Evolutionary conservation across 164 flowering plant species (phyloP).

Genomic region (Annona cherimola): DNA sequence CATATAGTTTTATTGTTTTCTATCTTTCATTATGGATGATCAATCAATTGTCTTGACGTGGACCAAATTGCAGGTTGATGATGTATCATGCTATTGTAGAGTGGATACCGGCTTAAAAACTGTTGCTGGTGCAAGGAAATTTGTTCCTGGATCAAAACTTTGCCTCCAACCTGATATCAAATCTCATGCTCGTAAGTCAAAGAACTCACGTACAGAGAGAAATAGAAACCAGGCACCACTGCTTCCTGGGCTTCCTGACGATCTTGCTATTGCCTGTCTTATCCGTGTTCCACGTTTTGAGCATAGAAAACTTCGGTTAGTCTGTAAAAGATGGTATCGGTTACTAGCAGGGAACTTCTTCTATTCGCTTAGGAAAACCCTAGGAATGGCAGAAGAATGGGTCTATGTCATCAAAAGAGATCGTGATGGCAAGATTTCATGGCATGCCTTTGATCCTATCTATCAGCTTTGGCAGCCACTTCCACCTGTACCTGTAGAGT

Average conservation of each 20-base stretch:
- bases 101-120: slow-evolving; percentile 83
- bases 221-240: slow-evolving; percentile 72
- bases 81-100: slow-evolving; percentile 84
- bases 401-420: slow-evolving; percentile 92
- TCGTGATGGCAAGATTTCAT: slow-evolving; percentile 83
- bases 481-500: slow-evolving; percentile 86
- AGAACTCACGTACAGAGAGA: slow-evolving; percentile 67
- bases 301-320: slow-evolving; percentile 82
- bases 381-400: slow-evolving; percentile 98
- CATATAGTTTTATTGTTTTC: background rate
- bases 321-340: slow-evolving; percentile 90
- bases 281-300: slow-evolving; percentile 90
- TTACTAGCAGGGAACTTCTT: slow-evolving; percentile 78
- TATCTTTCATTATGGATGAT: background rate
- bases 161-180: slow-evolving; percentile 87
- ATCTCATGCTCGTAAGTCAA: slow-evolving; percentile 66
- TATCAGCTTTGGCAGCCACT: slow-evolving; percentile 93
- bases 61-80: slow-evolving; percentile 62
- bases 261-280: slow-evolving; percentile 92
- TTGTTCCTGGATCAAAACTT: slow-evolving; percentile 82
- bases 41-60: slow-evolving; percentile 8
- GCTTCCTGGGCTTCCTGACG: slow-evolving; percentile 93
- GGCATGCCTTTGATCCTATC: slow-evolving; percentile 92
- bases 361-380: slow-evolving; percentile 70
- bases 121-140: slow-evolving; percentile 80